Conservation (phyloP, 768 basidiomycete species). For the Lactarius hatsudake region DNA sequence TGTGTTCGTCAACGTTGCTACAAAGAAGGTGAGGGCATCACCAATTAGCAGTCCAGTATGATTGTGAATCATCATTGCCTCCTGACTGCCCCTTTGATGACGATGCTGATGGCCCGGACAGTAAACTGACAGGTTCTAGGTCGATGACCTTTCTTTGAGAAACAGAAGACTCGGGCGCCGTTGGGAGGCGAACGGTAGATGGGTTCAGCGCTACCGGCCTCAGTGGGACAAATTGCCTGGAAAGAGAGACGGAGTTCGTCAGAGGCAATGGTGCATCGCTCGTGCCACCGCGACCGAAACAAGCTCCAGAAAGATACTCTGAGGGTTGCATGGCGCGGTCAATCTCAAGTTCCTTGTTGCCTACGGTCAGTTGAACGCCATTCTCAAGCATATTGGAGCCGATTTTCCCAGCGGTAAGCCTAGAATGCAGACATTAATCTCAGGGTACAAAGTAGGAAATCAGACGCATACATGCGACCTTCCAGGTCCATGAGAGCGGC, state of each 20-base stretch:
- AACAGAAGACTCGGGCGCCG: constrained; percentile 28
- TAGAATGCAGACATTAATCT: constrained; percentile 30
- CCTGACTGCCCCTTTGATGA: constrained; percentile 20
- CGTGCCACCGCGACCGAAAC: constrained; percentile 47
- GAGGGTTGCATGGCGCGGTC: constrained; percentile 53
- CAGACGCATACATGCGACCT: constrained; percentile 54
- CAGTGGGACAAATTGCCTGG: constrained; percentile 35
- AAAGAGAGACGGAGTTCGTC: constrained; percentile 33
- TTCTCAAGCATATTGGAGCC: constrained; percentile 37
- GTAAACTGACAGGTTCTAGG: constrained; percentile 39
- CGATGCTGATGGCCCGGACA: constrained; percentile 5
- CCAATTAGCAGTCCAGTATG: constrained; percentile 73
- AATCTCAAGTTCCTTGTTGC: constrained; percentile 62
- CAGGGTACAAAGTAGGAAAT: neutral
- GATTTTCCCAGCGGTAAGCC: constrained; percentile 52
- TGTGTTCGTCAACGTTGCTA: constrained; percentile 9
- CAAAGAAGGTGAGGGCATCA: constrained; percentile 31
- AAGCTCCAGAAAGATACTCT: constrained; percentile 63
- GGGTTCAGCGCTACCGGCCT: constrained; percentile 34
- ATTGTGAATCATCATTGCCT: constrained; percentile 29
- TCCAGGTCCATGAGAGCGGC: constrained; percentile 59
- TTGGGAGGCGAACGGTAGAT: constrained; percentile 29
- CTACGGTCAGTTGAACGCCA: constrained; percentile 41
- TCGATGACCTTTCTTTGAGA: constrained; percentile 35
- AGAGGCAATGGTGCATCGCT: constrained; percentile 27